These are phyloP conservation scores for Bothriochloa decipiens DNA, from an alignment of 176 grass and related monocot species.

Conservation along the genomic window DNA sequence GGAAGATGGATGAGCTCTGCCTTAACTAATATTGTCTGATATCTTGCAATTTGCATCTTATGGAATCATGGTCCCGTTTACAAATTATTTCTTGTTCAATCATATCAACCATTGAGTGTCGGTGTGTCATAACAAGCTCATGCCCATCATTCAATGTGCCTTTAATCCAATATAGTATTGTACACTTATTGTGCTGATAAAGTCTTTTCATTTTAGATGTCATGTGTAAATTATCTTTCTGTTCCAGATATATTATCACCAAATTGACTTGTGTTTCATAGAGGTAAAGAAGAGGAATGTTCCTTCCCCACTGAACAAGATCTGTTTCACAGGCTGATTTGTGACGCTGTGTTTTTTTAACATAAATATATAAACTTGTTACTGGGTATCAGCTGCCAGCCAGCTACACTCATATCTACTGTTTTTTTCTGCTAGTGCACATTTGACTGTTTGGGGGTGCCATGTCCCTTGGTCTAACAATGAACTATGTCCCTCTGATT, in stretches of 20 bases:
- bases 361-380: background rate
- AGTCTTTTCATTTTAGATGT: background rate
- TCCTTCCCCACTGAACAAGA: background rate
- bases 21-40: conserved; percentile 1
- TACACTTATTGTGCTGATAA: background rate
- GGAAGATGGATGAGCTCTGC: background rate
- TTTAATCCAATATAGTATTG: background rate
- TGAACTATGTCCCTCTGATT: background rate
- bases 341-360: background rate
- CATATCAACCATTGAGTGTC: background rate
- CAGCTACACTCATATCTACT: background rate
- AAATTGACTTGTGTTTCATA: conserved; percentile 5
- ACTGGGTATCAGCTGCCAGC: background rate
- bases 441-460: background rate
- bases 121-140: background rate
- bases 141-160: background rate
- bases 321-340: conserved; percentile 4
- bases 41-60: conserved; percentile 4
- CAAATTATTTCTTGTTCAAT: conserved; percentile 2
- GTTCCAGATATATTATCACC: background rate
- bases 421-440: background rate
- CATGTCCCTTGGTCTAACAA: background rate
- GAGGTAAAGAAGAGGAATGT: background rate
- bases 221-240: conserved; percentile 1
- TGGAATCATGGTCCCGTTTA: background rate